Evolutionary conservation across 129 eudicot species (phyloP).

Genomic region (sunflower (Helianthus annuus)): HanXRQr2.0-SUNRISE NC_035433.2:43021805-43022304

Average conservation of each 20-base stretch:
- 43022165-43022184: too few relatives aligned
- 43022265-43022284: slow-evolving; percentile 40
- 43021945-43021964: neutral
- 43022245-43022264: slow-evolving; percentile 58
- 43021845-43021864: neutral
- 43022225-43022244: slow-evolving; percentile 41
- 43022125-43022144: too few relatives aligned
- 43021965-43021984: neutral
- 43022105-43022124: too few relatives aligned
- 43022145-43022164: too few relatives aligned
- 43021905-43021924: neutral
- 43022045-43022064: too few relatives aligned
- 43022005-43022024: too few relatives aligned
- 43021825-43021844: too few relatives aligned
- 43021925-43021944: neutral
- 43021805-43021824: too few relatives aligned
- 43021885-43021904: neutral
- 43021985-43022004: neutral
- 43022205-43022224: slow-evolving; percentile 41
- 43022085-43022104: neutral
- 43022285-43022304: slow-evolving; percentile 24
- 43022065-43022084: too few relatives aligned
- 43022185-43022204: neutral
- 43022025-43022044: too few relatives aligned
- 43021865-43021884: neutral